Evolutionary conservation across 2,329 filamentous ascomycete genomes (phyloP).

Genomic region (Neonectria magnoliae): DNA sequence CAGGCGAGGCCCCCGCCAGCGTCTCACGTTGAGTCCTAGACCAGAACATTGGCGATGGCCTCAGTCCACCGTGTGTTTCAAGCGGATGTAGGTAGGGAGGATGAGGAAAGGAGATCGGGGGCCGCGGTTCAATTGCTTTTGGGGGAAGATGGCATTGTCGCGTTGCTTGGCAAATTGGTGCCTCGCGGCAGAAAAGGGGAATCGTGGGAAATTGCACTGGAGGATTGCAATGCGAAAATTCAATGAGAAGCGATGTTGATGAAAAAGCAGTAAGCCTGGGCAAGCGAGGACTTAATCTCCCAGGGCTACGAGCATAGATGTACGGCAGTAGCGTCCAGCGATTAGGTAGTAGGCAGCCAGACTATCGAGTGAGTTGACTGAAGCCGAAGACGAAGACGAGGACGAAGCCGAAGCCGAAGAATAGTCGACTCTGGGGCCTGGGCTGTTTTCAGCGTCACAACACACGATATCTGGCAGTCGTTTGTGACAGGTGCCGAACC

Average conservation of each 20-base stretch:
- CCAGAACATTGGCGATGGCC: constrained; percentile 22
- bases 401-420: not conserved
- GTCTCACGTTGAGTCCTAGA: constrained; percentile 37
- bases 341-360: not conserved
- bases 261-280: constrained; percentile 3
- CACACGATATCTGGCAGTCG: constrained; percentile 15
- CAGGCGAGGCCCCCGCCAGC: constrained; percentile 29
- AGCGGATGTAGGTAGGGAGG: not conserved
- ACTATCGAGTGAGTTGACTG: not conserved
- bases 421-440: not conserved
- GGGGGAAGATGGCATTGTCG: not conserved
- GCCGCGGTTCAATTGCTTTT: not conserved
- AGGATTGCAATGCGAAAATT: not conserved
- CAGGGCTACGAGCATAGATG: not conserved
- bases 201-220: constrained; percentile 9
- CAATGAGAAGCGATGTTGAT: not conserved
- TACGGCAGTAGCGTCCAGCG: not conserved
- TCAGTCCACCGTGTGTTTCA: constrained; percentile 16
- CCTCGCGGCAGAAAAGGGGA: constrained; percentile 9
- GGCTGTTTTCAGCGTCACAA: constrained; percentile 20
- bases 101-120: not conserved
- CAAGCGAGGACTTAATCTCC: not conserved
- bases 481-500: constrained; percentile 8
- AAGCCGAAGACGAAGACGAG: not conserved
- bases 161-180: not conserved